Evolutionary conservation across 805 yeast species (phyloP), one percentile per base, ranked within the genome.

Genomic region (Kodamaea kakaduensis): DNA sequence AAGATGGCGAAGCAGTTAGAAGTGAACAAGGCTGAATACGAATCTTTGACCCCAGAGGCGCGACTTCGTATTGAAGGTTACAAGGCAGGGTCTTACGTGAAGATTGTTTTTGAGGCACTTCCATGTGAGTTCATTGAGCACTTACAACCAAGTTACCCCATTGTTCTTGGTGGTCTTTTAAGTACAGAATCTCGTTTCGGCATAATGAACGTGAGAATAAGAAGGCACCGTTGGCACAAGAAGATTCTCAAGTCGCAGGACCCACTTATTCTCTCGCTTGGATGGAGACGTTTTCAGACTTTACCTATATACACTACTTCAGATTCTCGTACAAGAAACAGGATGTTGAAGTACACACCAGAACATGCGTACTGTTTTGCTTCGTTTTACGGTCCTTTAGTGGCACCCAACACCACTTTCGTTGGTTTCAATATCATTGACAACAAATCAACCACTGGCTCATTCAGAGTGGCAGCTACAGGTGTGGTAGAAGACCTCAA

Each of bases 171-270:
- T 40, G 97, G 97, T 3, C 66, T 93, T 39, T 67, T 90, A 41
- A 78, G 93, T 23, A 86, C 95, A 4, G 99, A 93, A 56, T 83
- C 88, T 39, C 73, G 95, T 53, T 90, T 89, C 56, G 99, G 98
- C 5, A 82, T 84, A 52, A 71, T 88, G 65, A 90, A 86, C 54
- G 96, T 86, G 31, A 78, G 97, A 66, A 78, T 93, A 42, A 88
- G 96, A 77, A 81, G 96, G 62, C 99, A 93, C 58, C 80, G 98
- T 69, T 93, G 99, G 99, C 97, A 93, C 64, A 90, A 88, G 56
- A 88, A 88, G 72, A 86, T 94, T 40, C 70, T 93, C 50, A 93
- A 93, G 61, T 78, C 97, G 7, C 94, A 87, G 54, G 99, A 93
- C 64, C 98, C 99, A 1, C 70, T 94, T 46, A 87, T 93, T 36